Conservation (phyloP, 2,329 filamentous ascomycete species). For the Xylaria multiplex region DNA sequence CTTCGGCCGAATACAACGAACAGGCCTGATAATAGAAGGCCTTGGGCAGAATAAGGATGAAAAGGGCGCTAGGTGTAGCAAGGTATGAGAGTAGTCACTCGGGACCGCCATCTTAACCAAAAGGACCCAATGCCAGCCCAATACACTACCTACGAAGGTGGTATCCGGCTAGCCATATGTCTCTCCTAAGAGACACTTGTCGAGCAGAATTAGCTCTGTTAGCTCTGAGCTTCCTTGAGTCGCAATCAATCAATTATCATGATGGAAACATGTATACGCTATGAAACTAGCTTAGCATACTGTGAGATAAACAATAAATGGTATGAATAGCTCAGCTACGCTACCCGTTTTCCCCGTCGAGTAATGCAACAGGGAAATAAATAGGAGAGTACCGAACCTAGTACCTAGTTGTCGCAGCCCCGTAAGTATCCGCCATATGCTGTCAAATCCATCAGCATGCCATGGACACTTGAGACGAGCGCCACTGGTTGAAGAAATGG, state of each 20-base stretch:
- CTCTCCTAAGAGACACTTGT: background rate
- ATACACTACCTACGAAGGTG: background rate
- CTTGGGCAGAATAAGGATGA: background rate
- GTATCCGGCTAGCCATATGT: too few relatives aligned
- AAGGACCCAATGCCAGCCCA: background rate
- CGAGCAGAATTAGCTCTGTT: background rate
- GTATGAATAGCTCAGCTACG: background rate
- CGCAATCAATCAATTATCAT: background rate
- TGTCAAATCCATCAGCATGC: too few relatives aligned
- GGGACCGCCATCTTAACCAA: background rate
- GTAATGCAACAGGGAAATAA: too few relatives aligned
- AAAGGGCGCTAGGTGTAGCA: background rate
- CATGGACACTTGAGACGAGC: too few relatives aligned
- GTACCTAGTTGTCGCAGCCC: too few relatives aligned
- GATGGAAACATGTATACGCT: background rate
- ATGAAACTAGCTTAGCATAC: background rate
- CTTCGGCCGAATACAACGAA: background rate
- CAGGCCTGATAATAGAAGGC: background rate
- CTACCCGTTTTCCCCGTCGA: too few relatives aligned
- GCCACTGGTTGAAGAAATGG: too few relatives aligned
- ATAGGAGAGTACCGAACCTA: too few relatives aligned
- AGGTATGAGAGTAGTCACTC: background rate
- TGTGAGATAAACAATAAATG: background rate
- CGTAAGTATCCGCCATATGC: too few relatives aligned
- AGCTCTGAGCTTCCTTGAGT: background rate